Percentiles rank a stretch among this genome's conserved stretches.
phyloP scores from a whole-genome alignment of 1,284 basidiomycete genomes.

The Sparassis latifolia region DNA sequence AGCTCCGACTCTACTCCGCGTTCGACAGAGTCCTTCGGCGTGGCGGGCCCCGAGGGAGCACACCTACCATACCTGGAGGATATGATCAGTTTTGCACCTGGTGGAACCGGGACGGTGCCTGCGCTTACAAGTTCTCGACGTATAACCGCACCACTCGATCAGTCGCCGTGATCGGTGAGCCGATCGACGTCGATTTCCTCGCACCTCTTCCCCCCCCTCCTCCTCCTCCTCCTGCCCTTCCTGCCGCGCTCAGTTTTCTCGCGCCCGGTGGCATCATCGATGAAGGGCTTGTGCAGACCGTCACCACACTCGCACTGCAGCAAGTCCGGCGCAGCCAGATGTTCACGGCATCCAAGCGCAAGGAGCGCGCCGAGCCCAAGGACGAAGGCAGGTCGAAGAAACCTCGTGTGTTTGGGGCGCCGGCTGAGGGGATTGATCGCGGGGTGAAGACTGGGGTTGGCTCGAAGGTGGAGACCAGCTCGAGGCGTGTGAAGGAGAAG shows the following conservation, averaged over 20 bases:
- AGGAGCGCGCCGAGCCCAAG: not conserved
- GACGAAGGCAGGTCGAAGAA: not conserved
- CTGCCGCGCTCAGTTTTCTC: too few relatives aligned
- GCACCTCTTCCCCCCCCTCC: not conserved
- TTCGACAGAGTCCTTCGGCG: not conserved
- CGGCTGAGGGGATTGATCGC: not conserved
- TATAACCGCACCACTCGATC: not conserved
- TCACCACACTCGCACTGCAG: not conserved
- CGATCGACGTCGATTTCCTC: not conserved
- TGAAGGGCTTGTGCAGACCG: not conserved
- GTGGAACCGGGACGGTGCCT: not conserved
- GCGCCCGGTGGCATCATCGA: too few relatives aligned
- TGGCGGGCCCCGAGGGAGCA: not conserved
- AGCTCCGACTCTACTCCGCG: not conserved
- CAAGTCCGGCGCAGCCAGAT: not conserved
- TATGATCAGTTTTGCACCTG: not conserved
- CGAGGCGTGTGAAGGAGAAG: not conserved
- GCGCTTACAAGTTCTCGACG: not conserved
- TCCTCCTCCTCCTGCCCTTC: not conserved
- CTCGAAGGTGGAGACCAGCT: not conserved
- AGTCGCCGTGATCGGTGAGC: not conserved
- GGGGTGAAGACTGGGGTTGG: not conserved
- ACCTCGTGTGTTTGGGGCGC: not conserved
- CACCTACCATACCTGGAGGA: not conserved
- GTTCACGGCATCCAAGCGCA: not conserved